Evolutionary conservation across 495 filamentous ascomycete genomes (phyloP).

Genomic region (Tuber aestivum): DNA sequence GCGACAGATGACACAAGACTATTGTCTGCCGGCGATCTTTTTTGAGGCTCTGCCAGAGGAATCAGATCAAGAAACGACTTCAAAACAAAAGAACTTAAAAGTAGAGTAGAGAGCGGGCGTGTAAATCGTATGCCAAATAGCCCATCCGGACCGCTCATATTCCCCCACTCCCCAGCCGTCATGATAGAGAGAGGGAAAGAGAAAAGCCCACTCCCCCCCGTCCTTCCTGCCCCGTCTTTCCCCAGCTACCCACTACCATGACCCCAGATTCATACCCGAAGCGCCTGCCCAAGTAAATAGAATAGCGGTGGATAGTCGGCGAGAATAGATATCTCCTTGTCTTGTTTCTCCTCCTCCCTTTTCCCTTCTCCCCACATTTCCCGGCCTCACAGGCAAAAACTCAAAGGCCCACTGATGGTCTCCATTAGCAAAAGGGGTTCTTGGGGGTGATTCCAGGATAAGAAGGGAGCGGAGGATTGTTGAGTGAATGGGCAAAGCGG

Average conservation of each 20-base stretch:
- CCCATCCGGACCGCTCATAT: not conserved
- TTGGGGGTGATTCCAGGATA: not conserved
- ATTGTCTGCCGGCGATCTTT: conserved; percentile 31
- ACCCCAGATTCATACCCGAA: conserved; percentile 29
- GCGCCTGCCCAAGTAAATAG: conserved; percentile 27
- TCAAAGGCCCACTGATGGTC: conserved; percentile 14
- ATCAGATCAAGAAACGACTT: conserved; percentile 35
- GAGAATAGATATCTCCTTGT: conserved; percentile 22
- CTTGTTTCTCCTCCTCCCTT: conserved; percentile 11
- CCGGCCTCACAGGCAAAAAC: conserved; percentile 21
- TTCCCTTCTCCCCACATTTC: not conserved
- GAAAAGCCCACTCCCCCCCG: not conserved
- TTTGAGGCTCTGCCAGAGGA: conserved; percentile 33
- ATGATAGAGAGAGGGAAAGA: not conserved
- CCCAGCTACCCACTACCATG: not conserved
- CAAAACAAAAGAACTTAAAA: conserved; percentile 32
- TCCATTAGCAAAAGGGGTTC: not conserved
- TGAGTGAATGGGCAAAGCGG: conserved; percentile 28
- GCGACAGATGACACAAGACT: conserved; percentile 38
- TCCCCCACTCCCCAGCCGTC: not conserved
- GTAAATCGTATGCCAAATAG: not conserved
- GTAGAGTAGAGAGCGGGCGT: conserved; percentile 23
- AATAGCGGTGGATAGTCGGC: conserved; percentile 21
- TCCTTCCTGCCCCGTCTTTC: not conserved
- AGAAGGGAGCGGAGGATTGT: conserved; percentile 14